Evolutionary conservation across 2,329 filamentous ascomycete genomes (phyloP), one percentile per base, ranked within the genome.

Genomic region (Nemania serpens): DNA sequence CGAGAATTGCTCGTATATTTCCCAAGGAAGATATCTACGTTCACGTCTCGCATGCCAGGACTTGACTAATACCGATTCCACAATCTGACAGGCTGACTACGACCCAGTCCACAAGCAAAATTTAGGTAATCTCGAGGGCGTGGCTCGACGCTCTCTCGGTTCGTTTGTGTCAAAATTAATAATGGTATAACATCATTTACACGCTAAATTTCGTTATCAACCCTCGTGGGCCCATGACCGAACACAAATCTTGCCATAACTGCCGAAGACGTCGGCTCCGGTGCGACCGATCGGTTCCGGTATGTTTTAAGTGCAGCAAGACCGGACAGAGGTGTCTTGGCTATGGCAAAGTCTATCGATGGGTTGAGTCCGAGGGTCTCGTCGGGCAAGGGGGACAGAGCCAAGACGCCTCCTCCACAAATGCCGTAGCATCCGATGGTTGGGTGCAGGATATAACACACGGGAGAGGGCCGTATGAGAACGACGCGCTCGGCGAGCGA

Each of bases 331-430:
- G 83, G 67, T 88, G 86, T 75, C 81, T 86, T 62, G 86, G 86
- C 41, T 88, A 88, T 72, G 84, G 83, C 62, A 82, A 81, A 69
- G 73, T 87, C 48, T 82, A 87, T 66, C 79, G 85, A 59, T 88
- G 85, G 85, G 82, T 84, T 55, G 76, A 81, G 59, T 79, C 79
- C 55, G 80, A 83, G 59, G 81, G 82, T 47, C 76, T 79, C 46
- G 75, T 79, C 11, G 81, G 81, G 29, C 82, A 81, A 66, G 77
- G 77, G 69, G 74, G 74, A 17, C 51, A 43, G 5, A 59, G 61
- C 12, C 61, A 64, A 43, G 57, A 59, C 18, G 46, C 57, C 13
- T 58, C 65, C 33, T 53, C 52, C 34, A 43, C 33, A 7, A 18
- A 47, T 20, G 13, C 17, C 33, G 17, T 33, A 4, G 45, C 48